Conservation (phyloP, 2,329 filamentous ascomycete species). For the Fusarium equiseti region DNA sequence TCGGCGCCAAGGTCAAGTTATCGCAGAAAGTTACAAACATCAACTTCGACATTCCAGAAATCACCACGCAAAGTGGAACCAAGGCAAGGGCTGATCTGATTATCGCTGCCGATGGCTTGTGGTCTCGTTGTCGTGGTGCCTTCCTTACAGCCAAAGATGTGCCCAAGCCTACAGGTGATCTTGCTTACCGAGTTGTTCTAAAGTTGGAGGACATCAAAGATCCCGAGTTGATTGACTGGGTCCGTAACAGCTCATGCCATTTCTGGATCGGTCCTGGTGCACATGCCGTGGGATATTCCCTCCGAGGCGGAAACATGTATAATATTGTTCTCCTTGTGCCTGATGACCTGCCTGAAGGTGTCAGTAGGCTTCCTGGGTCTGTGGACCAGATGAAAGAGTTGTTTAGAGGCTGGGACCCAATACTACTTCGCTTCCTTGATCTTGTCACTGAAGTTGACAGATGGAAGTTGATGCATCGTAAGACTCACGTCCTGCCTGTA, state of each 20-base stretch:
- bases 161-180: slow-evolving; percentile 70
- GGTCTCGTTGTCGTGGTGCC: slow-evolving; percentile 67
- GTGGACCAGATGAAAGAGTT: slow-evolving; percentile 17
- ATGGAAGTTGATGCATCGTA: slow-evolving; percentile 24
- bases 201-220: slow-evolving; percentile 64
- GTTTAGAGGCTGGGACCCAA: slow-evolving; percentile 17
- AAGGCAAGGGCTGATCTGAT: slow-evolving; percentile 53
- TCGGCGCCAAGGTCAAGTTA: slow-evolving; percentile 65
- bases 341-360: slow-evolving; percentile 68
- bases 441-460: slow-evolving; percentile 10
- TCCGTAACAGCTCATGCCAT: slow-evolving; percentile 64
- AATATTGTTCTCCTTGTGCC: slow-evolving; percentile 76
- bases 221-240: slow-evolving; percentile 62
- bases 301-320: slow-evolving; percentile 69
- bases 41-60: slow-evolving; percentile 59
- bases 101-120: slow-evolving; percentile 73
- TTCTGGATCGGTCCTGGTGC: slow-evolving; percentile 74
- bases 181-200: slow-evolving; percentile 74
- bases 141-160: slow-evolving; percentile 60
- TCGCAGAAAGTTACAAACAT: slow-evolving; percentile 61
- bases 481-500: neutral
- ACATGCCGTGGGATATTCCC: slow-evolving; percentile 72
- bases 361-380: slow-evolving; percentile 47
- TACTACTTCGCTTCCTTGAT: slow-evolving; percentile 11
- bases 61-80: slow-evolving; percentile 55